Evolutionary conservation across 2,329 filamentous ascomycete genomes (phyloP), one percentile per base, ranked within the genome.

Genomic region (Exophiala sp.): DNA sequence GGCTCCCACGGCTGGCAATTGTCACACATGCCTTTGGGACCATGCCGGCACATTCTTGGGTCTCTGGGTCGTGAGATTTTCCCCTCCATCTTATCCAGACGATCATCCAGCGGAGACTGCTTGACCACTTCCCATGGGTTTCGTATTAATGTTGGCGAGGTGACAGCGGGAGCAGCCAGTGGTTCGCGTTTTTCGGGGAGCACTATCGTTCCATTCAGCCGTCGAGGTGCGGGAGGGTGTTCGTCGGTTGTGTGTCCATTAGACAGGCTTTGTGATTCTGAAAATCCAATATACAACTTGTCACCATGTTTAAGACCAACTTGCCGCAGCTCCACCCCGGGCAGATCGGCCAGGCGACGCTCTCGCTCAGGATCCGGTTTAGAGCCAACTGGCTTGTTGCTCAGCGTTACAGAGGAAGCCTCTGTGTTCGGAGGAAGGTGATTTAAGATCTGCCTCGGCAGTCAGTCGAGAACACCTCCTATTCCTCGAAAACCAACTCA

Each of bases 1-100:
- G 93, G 93, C 64, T 98, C 93, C 43, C 97, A 72, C 0, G 94
- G 94, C 81, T 95, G 95, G 72, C 93, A 98, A 70, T 96, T 94
- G 70, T 98, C 93, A 69, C 93, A 98, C 93, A 98, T 98, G 66
- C 93, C 93, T 70, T 95, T 97, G 44, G 86, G 83, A 1, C 91
- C 91, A 67, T 98, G 93, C 55, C 88, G 84, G 72, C 93, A 98
- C 89, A 98, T 93, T 65, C 86, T 87, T 51, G 71, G 67, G 66
- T 95, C 88, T 51, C 78, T 78, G 55, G 79, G 79, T 55, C 90
- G 77, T 16, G 81, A 73, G 44, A 96, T 95, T 72, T 95, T 98
- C 59, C 93, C 93, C 74, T 93, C 85, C 59, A 83, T 78, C 70
- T 81, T 88, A 68, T 98, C 93, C 64, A 98, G 73, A 48, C 79